Percentiles rank a stretch among this genome's conserved stretches.
Conservation (phyloP, 176 grass and related monocot species). For the Hsuehochloa calcarea region DNA sequence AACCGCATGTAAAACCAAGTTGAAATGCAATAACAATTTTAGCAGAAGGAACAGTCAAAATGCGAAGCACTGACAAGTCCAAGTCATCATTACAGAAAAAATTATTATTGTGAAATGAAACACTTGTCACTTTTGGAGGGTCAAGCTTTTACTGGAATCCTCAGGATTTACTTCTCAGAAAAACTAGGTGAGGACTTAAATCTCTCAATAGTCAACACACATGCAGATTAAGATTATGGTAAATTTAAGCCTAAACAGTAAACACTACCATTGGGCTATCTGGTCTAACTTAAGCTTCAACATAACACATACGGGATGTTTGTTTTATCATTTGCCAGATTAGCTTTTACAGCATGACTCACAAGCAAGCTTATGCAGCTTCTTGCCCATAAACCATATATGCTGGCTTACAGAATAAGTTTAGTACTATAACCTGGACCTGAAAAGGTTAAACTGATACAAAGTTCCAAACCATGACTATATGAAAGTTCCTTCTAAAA, state of each 20-base stretch:
- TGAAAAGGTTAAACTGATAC: not conserved
- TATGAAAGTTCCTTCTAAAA: conserved; percentile 6
- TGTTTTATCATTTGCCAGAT: not conserved
- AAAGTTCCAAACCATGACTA: not conserved
- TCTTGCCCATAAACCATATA: not conserved
- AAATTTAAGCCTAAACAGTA: conserved; percentile 11
- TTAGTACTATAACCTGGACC: not conserved
- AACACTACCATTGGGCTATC: not conserved
- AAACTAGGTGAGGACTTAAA: not conserved
- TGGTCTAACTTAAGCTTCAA: not conserved
- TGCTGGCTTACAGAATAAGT: not conserved
- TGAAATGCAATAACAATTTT: not conserved
- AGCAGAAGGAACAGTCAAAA: not conserved
- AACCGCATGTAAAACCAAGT: not conserved
- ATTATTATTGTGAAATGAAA: not conserved
- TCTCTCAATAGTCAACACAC: not conserved
- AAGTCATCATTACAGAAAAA: not conserved
- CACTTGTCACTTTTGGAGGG: not conserved
- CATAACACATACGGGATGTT: not conserved
- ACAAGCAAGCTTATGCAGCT: not conserved
- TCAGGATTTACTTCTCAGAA: not conserved
- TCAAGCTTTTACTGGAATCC: not conserved
- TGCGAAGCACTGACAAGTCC: not conserved
- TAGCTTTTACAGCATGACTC: not conserved
- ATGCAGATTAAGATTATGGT: not conserved